phyloP scores from a whole-genome alignment of 73 alveolate species.

The Paramecium bursaria region DNA sequence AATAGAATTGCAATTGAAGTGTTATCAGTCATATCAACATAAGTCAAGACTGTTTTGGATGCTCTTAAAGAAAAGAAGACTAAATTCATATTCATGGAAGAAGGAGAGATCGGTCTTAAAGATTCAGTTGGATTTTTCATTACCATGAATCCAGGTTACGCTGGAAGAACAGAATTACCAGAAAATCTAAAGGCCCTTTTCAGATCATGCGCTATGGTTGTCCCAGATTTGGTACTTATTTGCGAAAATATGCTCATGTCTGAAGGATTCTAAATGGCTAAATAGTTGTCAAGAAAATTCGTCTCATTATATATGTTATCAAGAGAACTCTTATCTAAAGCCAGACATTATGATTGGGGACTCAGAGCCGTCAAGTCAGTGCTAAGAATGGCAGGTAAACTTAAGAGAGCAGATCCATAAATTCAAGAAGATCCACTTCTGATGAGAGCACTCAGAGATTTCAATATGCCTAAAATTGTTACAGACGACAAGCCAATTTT shows the following conservation, averaged over 20 bases:
- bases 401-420: constrained; percentile 99
- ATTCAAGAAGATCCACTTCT: constrained; percentile 96
- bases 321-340: constrained; percentile 94
- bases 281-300: constrained; percentile 92
- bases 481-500: constrained; percentile 96
- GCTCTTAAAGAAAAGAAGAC: constrained; percentile 91
- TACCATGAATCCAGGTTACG: constrained; percentile 99
- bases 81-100: constrained; percentile 88
- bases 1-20: constrained; percentile 99
- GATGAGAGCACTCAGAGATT: constrained; percentile 99
- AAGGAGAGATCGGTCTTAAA: constrained; percentile 93
- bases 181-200: constrained; percentile 98
- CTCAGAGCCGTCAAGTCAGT: constrained; percentile 99
- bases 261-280: constrained; percentile 99
- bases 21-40: constrained; percentile 98
- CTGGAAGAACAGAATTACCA: constrained; percentile 99
- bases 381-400: constrained; percentile 99
- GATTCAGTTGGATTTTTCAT: constrained; percentile 98
- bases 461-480: constrained; percentile 98
- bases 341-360: constrained; percentile 99
- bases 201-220: constrained; percentile 99
- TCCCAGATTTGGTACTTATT: constrained; percentile 98
- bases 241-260: constrained; percentile 99
- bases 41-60: constrained; percentile 96
- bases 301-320: constrained; percentile 92